Evolutionary conservation across 1,284 basidiomycete species (phyloP), one percentile per base, ranked within the genome.

Genomic region (Megacollybia platyphylla): DNA sequence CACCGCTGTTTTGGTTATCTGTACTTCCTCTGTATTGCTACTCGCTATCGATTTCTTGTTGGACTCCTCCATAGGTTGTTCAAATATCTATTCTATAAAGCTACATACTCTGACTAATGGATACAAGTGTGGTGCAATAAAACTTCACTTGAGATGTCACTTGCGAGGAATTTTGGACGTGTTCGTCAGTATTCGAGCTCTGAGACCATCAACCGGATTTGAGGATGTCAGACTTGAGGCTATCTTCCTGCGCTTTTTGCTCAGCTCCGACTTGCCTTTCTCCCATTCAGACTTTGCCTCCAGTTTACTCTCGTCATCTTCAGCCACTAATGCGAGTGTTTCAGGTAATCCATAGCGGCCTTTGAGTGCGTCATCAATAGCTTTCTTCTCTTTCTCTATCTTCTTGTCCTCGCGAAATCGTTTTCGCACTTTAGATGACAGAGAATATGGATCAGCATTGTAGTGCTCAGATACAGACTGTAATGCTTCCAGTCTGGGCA

Each of bases 401-500:
- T 82, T 85, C 65, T 97, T 97, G 52, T 87, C 86, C 46, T 76
- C 73, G 1, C 96, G 76, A 56, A 97, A 96, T 13, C 70, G 70
- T 51, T 81, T 82, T 28, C 96, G 76, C 5, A 85, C 71, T 44
- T 76, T 75, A 5, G 64, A 57, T 4, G 90, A 94, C 15, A 86
- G 73, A 0, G 71, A 49, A 55, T 93, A 97, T 0, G 94, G 94
- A 61, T 97, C 92, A 2, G 75, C 59, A 51, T 86, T 87, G 48
- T 78, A 78, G 15, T 77, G 73, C 43, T 85, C 79, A 34, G 86
- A 85, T 1, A 77, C 65, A 9, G 72, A 64, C 53, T 88, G 78
- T 9, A 98, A 66, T 6, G 84, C 77, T 51, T 86, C 79, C 7
- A 97, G 61, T 1, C 91, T 81, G 5, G 82, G 82, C 36, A 79